Conservation (phyloP, 2,329 filamentous ascomycete genomes). For the Colletotrichum gigasporum region DNA sequence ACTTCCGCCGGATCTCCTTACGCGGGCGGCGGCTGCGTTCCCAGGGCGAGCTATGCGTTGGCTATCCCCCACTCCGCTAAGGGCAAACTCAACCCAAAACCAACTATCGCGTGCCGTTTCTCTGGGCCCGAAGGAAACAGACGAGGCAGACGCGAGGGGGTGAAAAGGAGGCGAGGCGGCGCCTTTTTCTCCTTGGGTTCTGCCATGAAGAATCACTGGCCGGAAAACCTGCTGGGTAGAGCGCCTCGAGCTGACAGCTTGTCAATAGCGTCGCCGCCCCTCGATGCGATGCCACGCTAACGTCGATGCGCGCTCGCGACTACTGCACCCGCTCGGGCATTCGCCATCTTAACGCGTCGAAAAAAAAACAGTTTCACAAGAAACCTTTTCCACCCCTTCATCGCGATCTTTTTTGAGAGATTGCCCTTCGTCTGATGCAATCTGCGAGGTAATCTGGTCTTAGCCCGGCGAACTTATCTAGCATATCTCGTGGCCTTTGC, state of each 20-base stretch:
- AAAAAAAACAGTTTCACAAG: not conserved
- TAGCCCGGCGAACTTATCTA: not conserved
- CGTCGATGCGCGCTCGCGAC: not conserved
- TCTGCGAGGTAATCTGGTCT: too few species aligned
- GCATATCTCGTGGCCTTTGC: conserved; percentile 22
- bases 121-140: not conserved
- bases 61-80: not conserved
- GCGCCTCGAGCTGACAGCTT: conserved; percentile 7
- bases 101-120: not conserved
- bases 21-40: not conserved
- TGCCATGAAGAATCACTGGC: not conserved
- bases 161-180: not conserved
- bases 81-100: not conserved
- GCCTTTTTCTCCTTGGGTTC: not conserved
- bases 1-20: not conserved
- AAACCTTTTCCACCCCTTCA: not conserved
- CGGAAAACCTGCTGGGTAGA: not conserved
- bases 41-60: not conserved
- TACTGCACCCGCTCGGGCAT: conserved; percentile 7
- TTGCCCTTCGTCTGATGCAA: too few species aligned
- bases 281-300: not conserved
- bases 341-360: not conserved
- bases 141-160: not conserved
- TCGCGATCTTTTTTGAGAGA: too few species aligned
- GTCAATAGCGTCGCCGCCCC: conserved; percentile 27